Base-by-base conservation (phyloP, 139 green algal species). In the Deuterostichococcus epilithicus region DNA sequence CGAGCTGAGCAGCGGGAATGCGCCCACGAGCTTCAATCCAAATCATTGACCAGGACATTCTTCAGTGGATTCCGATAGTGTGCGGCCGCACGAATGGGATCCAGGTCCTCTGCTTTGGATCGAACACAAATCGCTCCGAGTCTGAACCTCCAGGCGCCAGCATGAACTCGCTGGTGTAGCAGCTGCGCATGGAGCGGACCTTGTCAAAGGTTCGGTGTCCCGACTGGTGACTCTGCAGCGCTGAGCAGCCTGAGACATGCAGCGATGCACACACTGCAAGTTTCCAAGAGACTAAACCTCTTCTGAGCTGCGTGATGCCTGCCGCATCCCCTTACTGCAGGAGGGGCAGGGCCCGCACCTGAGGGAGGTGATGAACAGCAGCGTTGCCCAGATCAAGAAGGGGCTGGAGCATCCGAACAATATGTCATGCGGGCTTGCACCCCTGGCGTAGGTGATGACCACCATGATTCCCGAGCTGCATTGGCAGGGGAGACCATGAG, bases 121-220 rank as follows among this genome's bases (percentile, higher is more conserved):
- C 52, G 20, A 30, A 63, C 52, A 63, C 52, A 63, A 63, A 63
- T 5, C 52, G 8, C 3, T 63, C 52, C 3, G 52, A 23, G 52
- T n/a, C 10, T 20, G 52, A 63, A 3, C 20, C 28, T 13, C 28
- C 52, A n/a, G 3, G 18, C 13, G 52, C 52, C 52, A 63, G 28
- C 52, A 63, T 63, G 52, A 63, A 63, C 52, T 63, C 52, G 52
- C 52, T 63, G 10, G 52, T 63, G 52, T 63, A 63, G 52, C 52
- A 63, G 52, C 52, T 63, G 52, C 52, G 28, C 10, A n/a, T 30
- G 18, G 18, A 63, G 42, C 52, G n/a, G n/a, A n/a, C n/a, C n/a
- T n/a, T n/a, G n/a, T n/a, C n/a, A n/a, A n/a, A n/a, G n/a, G n/a
- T n/a, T n/a, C n/a, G n/a, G n/a, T n/a, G n/a, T n/a, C n/a, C n/a